Conservation (phyloP, 2,329 filamentous ascomycete species). For the Scorias spongiosa region DNA sequence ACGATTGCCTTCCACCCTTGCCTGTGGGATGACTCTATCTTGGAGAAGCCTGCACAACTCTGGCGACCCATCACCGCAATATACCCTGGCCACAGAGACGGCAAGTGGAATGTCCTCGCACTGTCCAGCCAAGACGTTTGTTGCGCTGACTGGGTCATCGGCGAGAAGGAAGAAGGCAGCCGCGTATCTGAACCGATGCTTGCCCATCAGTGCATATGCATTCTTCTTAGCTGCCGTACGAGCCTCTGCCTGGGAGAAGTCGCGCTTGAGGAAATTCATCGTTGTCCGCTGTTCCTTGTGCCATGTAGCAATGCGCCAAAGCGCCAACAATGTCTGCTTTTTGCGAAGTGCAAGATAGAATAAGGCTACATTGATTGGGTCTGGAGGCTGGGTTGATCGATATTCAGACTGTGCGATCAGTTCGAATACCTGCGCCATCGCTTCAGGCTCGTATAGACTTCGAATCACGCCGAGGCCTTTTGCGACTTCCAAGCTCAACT, state of each 20-base stretch:
- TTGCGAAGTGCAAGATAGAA: slow-evolving; percentile 81
- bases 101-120: slow-evolving; percentile 81
- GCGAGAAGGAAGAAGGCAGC: slow-evolving; percentile 91
- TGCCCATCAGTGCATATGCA: slow-evolving; percentile 85
- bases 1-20: slow-evolving; percentile 67
- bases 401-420: slow-evolving; percentile 87
- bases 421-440: slow-evolving; percentile 76
- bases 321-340: slow-evolving; percentile 73
- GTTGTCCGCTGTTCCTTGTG: slow-evolving; percentile 75
- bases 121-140: slow-evolving; percentile 74
- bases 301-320: slow-evolving; percentile 92
- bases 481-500: slow-evolving; percentile 71
- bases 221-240: slow-evolving; percentile 85
- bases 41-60: slow-evolving; percentile 60
- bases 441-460: slow-evolving; percentile 69
- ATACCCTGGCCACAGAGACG: slow-evolving; percentile 72
- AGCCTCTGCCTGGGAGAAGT: slow-evolving; percentile 68
- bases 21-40: slow-evolving; percentile 63
- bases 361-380: slow-evolving; percentile 78
- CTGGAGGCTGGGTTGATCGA: slow-evolving; percentile 70
- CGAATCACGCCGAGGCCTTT: slow-evolving; percentile 82
- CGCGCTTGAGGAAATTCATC: slow-evolving; percentile 66
- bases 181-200: slow-evolving; percentile 82
- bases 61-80: slow-evolving; percentile 69
- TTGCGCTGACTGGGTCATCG: slow-evolving; percentile 69